Conservation (phyloP, 768 basidiomycete genomes). For the Russula earlei region DNA sequence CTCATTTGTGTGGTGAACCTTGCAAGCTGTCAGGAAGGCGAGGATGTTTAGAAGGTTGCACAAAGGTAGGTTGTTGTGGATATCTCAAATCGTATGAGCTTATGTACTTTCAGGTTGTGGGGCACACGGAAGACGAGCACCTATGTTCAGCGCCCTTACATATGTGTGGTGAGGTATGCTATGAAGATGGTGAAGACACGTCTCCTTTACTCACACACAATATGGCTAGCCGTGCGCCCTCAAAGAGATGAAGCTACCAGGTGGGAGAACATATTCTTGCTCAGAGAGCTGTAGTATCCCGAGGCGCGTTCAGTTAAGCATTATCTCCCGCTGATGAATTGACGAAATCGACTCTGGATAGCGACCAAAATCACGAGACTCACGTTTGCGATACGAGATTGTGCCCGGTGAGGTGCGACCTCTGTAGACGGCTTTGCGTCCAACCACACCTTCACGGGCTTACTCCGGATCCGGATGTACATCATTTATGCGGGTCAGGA, state of each 20-base stretch:
- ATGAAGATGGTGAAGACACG: too few species aligned
- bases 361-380: constrained; percentile 35
- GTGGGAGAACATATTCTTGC: constrained; percentile 12
- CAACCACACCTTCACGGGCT: constrained; percentile 45
- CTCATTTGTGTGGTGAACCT: constrained; percentile 46
- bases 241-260: neutral
- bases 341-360: constrained; percentile 19
- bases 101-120: constrained; percentile 31
- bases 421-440: constrained; percentile 48
- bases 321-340: neutral
- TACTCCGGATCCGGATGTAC: constrained; percentile 21
- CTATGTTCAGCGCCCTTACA: constrained; percentile 45
- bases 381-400: constrained; percentile 44
- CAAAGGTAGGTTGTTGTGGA: constrained; percentile 32
- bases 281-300: constrained; percentile 6
- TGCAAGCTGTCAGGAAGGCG: constrained; percentile 38
- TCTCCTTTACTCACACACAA: neutral
- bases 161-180: constrained; percentile 45
- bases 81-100: neutral
- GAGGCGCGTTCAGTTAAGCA: neutral
- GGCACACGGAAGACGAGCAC: constrained; percentile 41
- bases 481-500: constrained; percentile 52
- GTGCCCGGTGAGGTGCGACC: constrained; percentile 44
- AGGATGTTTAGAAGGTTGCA: constrained; percentile 46
- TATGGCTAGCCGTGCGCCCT: constrained; percentile 15